Percentiles rank a stretch among this genome's conserved stretches.
Conservation (phyloP, 73 alveolate species). For the Blepharisma stoltei region DNA sequence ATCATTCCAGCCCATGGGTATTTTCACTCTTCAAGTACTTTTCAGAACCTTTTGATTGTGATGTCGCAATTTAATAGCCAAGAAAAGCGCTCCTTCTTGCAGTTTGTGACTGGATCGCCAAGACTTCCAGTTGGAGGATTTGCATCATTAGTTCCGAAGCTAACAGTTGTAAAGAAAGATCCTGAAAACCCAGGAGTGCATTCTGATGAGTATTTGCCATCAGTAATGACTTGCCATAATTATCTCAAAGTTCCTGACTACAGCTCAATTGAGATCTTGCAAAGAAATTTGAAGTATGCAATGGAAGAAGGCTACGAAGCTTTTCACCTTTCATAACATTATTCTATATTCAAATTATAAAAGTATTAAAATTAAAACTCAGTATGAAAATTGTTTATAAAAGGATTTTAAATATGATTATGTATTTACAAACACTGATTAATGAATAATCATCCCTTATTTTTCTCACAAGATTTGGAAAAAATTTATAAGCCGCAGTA, state of each 20-base stretch:
- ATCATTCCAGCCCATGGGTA: conserved; percentile 85
- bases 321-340: not conserved
- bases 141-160: conserved; percentile 25
- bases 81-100: conserved; percentile 15
- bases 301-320: conserved; percentile 35
- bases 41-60: not conserved
- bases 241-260: conserved; percentile 35
- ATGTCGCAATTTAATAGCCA: not conserved
- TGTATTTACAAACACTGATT: too few species aligned
- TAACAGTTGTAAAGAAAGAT: conserved; percentile 33
- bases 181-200: not conserved
- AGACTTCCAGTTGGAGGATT: conserved; percentile 40
- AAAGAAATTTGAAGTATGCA: conserved; percentile 17
- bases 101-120: conserved; percentile 36
- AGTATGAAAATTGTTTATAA: too few species aligned
- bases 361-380: too few species aligned
- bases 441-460: too few species aligned
- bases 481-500: too few species aligned
- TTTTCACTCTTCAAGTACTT: conserved; percentile 30
- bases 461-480: too few species aligned
- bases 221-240: conserved; percentile 41
- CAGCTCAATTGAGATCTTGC: conserved; percentile 24
- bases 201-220: conserved; percentile 35
- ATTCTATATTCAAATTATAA: too few species aligned
- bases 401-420: too few species aligned